phyloP scores from a whole-genome alignment of 805 yeast species.

The Candida ponderosae region DNA sequence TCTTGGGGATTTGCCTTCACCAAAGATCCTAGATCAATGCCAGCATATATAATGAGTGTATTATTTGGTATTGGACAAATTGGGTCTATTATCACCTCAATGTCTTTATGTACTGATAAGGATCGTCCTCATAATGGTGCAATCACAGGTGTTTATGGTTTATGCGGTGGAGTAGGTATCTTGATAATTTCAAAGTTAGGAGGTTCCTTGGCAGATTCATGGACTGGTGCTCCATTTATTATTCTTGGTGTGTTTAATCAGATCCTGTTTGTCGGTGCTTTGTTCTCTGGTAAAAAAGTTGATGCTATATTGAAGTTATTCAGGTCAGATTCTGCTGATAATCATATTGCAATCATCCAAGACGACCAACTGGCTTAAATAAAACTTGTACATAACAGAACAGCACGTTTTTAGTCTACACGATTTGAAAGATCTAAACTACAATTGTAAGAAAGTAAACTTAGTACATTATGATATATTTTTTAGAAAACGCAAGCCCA shows the following conservation, averaged over 20 bases:
- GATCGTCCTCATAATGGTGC: slow-evolving; percentile 47
- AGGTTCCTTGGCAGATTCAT: slow-evolving; percentile 49
- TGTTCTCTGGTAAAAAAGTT: slow-evolving; percentile 13
- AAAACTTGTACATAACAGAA: no score
- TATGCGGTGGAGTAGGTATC: slow-evolving; percentile 64
- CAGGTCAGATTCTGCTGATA: no score
- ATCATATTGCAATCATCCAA: no score
- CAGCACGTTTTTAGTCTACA: no score
- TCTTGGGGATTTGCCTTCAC: slow-evolving; percentile 27
- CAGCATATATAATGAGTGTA: slow-evolving; percentile 28
- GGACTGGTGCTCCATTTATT: slow-evolving; percentile 53
- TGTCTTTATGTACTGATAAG: slow-evolving; percentile 48
- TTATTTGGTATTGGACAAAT: slow-evolving; percentile 56
- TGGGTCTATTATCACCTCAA: slow-evolving; percentile 53
- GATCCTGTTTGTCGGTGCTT: slow-evolving; percentile 13
- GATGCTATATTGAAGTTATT: no score
- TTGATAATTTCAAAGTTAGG: slow-evolving; percentile 52
- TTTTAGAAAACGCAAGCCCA: background rate
- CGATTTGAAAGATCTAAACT: no score
- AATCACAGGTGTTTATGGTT: slow-evolving; percentile 60
- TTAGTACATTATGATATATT: slow-evolving; percentile 1
- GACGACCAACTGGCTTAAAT: no score
- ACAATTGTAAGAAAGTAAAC: no score
- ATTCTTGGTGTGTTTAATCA: slow-evolving; percentile 37
- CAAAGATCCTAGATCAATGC: slow-evolving; percentile 26